Evolutionary conservation across 345 rosid genomes (phyloP), one percentile per base, ranked within the genome.

Genomic region (Pistacia vera): DNA sequence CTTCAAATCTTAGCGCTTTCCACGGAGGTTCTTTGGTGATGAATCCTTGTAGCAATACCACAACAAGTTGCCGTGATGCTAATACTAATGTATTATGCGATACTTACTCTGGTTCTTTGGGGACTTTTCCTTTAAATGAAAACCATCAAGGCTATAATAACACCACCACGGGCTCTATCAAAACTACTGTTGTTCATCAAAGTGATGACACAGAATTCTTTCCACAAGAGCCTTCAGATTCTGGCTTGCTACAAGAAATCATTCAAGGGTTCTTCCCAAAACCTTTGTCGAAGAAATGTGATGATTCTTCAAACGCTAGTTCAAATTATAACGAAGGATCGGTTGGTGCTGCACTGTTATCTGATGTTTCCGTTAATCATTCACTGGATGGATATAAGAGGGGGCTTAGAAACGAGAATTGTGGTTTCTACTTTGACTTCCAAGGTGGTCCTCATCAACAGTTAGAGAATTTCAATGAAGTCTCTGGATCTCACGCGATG

Each of bases 221-320:
- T 72, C 86, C 87, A 0, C 83, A 84, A 76, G 93, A 90, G 33
- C 22, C 90, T 1, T 72, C 93, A 48, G 89, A 86, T 78, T 91
- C 98, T 17, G 99, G 99, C 10, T 78, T 96, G 46, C 74, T 96
- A 59, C 93, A 93, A 65, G 99, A 96, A 60, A 81, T 96, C 70
- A 87, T 96, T 61, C 93, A 84, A 66, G 93, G 94, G 64, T 96
- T 87, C 79, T 54, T 87, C 9, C 92, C 90, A 8, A 86, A 87
- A 44, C 78, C 87, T 28, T 65, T 76, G 61, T 70, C 87, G 16
- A 79, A 76, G 17, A 79, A 77, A 38, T 16, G 46, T 9, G 75
- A 54, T 9, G 46, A 56, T 13, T 52, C 77, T 38, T 49, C 77
- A 35, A 54, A 68, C 59, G 52, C 63, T 17, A 13, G 60, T 22